These are phyloP conservation scores for Solanum megistacrolobum DNA, from an alignment of 257 asterid species.

Conservation along the genomic window DNA sequence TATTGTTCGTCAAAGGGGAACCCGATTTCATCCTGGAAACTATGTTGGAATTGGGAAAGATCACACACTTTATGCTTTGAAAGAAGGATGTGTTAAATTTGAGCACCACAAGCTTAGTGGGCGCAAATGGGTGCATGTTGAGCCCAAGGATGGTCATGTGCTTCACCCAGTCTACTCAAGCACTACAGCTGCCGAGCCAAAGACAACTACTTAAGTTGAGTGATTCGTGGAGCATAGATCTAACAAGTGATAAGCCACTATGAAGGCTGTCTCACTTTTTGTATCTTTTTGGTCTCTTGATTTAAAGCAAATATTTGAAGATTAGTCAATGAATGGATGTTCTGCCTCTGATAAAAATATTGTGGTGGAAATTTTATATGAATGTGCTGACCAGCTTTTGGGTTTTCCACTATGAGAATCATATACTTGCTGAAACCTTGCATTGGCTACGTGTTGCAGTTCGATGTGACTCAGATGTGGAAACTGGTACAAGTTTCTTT, in stretches of 20 bases:
- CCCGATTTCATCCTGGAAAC: conserved; percentile 87
- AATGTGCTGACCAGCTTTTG: background rate
- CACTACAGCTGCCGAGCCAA: conserved; percentile 22
- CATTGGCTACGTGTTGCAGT: background rate
- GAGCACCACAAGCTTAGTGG: conserved; percentile 68
- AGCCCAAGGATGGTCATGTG: conserved; percentile 74
- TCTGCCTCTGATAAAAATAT: background rate
- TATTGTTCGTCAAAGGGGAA: conserved; percentile 93
- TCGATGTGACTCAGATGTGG: background rate
- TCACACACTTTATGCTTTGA: conserved; percentile 83
- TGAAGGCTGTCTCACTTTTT: background rate
- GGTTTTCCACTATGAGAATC: background rate
- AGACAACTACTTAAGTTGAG: conserved; percentile 28
- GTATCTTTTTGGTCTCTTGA: background rate
- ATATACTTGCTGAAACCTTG: background rate
- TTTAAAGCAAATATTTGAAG: background rate
- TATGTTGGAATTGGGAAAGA: conserved; percentile 83
- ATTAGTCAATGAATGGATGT: background rate
- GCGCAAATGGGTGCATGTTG: conserved; percentile 95
- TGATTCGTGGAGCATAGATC: background rate
- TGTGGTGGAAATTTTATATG: background rate
- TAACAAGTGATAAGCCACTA: background rate
- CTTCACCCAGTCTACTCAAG: conserved; percentile 56
- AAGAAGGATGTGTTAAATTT: conserved; percentile 80
- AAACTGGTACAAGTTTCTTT: background rate